Evolutionary conservation across 2,329 filamentous ascomycete genomes (phyloP).

Genomic region (Neobulgaria alba): DNA sequence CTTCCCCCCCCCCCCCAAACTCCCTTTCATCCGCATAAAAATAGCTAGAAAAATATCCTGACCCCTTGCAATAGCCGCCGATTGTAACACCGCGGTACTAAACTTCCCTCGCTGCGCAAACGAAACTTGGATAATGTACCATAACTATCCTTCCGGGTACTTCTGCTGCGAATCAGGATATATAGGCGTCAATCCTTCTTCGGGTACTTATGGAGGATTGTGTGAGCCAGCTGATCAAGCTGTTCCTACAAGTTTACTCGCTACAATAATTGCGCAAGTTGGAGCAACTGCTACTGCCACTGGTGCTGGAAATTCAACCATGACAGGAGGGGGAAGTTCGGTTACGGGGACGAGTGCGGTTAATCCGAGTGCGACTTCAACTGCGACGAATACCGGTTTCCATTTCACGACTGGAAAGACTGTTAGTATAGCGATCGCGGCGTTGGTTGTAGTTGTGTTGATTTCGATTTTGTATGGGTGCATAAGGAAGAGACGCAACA

Average conservation of each 20-base stretch:
- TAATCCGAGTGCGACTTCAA: constrained; percentile 3
- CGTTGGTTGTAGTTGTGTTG: no score
- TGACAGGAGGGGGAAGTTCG: background rate
- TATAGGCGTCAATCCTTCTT: constrained; percentile 5
- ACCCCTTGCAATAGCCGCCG: no score
- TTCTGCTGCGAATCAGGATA: constrained; percentile 9
- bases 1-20: background rate
- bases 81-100: constrained; percentile 6
- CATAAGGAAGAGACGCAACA: no score
- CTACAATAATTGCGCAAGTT: constrained; percentile 7
- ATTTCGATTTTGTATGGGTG: no score
- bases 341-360: constrained; percentile 1
- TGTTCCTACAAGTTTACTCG: constrained; percentile 6
- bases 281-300: constrained; percentile 4
- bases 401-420: no score
- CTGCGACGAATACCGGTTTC: background rate
- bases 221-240: constrained; percentile 9
- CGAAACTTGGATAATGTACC: constrained; percentile 9
- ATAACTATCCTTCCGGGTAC: constrained; percentile 1
- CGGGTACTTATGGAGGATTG: constrained; percentile 2
- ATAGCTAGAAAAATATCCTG: no score
- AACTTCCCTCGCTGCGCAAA: constrained; percentile 10
- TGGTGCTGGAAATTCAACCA: constrained; percentile 1
- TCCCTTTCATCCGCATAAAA: background rate
- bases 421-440: no score